Evolutionary conservation across 257 asterid genomes (phyloP), one percentile per base, ranked within the genome.

Genomic region (Petrea volubilis): DNA sequence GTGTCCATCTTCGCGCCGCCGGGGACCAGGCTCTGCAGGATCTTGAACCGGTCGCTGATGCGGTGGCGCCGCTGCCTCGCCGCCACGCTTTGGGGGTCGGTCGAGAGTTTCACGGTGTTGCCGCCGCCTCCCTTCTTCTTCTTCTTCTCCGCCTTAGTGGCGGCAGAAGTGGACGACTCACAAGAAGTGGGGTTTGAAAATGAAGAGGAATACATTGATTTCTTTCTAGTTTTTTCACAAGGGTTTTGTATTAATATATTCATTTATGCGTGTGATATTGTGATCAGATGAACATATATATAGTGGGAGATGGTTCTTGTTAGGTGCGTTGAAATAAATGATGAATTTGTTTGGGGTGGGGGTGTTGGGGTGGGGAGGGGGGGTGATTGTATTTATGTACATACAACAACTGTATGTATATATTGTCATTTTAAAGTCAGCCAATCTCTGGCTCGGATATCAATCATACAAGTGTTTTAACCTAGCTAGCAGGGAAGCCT

Each of bases 21-120:
- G 0, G 97, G 97, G 0, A 89, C 87, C 46, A 91, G 66, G 83
- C 95, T 91, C 51, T 72, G 88, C 77, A 91, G 64, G 44, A 89
- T 84, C 91, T 89, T 89, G 91, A 91, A 89, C 67, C 96, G 55
- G 64, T 91, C 90, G 67, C 96, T 91, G 60, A 91, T 89, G 38
- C 90, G 82, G 79, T 86, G 97, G 81, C 97, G 81, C 73, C 97
- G 85, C 82, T 74, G 86, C 53, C 95, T 77, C 20, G 96, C 96
- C 44, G 97, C 97, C 34, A 89, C 84, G 63, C 93, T 89, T 57
- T 91, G 97, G 7, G 95, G 96, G 75, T 89, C 95, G 2, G 96
- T 86, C 7, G 97, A 91, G 28, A 91, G 79, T 79, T 74, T 89
- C 87, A 67, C 25, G 17, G 73, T 61, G 46, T 11, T 36, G 13